A percentile compares a stretch with the other conserved stretches of the same genome.
Conservation (phyloP, 1,139 yeast species). For the Taphrina flavorubra region DNA sequence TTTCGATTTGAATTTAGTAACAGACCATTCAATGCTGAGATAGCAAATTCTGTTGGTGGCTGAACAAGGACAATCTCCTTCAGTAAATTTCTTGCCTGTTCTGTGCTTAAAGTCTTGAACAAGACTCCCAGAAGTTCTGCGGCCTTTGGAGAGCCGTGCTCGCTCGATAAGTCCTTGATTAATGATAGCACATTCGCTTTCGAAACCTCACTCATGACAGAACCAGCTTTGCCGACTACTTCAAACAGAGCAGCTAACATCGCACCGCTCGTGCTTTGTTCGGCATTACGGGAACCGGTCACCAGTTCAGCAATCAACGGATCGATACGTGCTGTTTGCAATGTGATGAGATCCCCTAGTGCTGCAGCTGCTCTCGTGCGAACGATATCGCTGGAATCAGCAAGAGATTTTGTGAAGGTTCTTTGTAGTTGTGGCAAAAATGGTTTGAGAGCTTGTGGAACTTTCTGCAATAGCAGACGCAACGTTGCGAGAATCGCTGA, state of each 20-base stretch:
- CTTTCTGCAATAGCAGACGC: slow-evolving; percentile 74
- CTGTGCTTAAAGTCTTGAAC: slow-evolving; percentile 24
- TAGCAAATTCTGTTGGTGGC: slow-evolving; percentile 23
- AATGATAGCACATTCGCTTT: slow-evolving; percentile 72
- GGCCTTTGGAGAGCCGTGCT: slow-evolving; percentile 21
- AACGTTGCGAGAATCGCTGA: slow-evolving; percentile 87
- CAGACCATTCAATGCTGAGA: slow-evolving; percentile 19
- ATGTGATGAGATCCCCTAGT: slow-evolving; percentile 80
- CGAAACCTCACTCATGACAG: slow-evolving; percentile 73
- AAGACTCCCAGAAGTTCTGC: slow-evolving; percentile 34
- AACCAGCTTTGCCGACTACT: slow-evolving; percentile 80
- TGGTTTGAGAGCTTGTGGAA: slow-evolving; percentile 91
- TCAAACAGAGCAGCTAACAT: slow-evolving; percentile 86
- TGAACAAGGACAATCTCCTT: slow-evolving; percentile 20
- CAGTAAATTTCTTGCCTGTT: slow-evolving; percentile 23
- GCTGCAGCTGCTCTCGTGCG: slow-evolving; percentile 87
- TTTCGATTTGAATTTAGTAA: slow-evolving; percentile 27
- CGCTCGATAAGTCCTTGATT: slow-evolving; percentile 65
- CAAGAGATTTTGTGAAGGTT: slow-evolving; percentile 89
- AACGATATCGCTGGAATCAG: slow-evolving; percentile 75
- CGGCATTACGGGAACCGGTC: slow-evolving; percentile 39
- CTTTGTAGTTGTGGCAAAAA: slow-evolving; percentile 97
- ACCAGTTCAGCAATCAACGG: slow-evolving; percentile 64
- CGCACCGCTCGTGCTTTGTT: slow-evolving; percentile 66
- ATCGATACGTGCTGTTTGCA: slow-evolving; percentile 86